Evolutionary conservation across 2,329 filamentous ascomycete species (phyloP), one percentile per base, ranked within the genome.

Genomic region (Aspergillus ruber): DNA sequence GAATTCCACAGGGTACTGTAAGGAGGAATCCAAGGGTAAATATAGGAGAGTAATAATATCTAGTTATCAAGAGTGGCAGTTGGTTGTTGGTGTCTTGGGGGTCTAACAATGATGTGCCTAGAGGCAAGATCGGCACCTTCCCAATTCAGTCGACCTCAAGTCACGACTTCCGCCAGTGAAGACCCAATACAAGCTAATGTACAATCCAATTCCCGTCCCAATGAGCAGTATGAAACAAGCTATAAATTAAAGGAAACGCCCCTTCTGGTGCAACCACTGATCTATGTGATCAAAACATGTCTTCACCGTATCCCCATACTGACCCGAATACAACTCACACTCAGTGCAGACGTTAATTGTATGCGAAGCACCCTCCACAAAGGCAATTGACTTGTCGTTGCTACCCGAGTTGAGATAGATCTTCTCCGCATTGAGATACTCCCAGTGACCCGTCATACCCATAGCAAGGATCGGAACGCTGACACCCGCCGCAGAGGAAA

Each of bases 361-460:
- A 36, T 59, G 55, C 39, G 52, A 40, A 2, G 55, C 55, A 7
- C 56, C 55, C 42, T 59, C 52, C 2, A 56, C 50, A 43, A 56
- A 59, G 2, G 41, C 50, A 33, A 57, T 56, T 5, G 49, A 46
- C 4, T 44, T 55, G 23, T 58, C 56, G 20, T 51, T 51, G 3
- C 50, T 51, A 2, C 39, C 46, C 7, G 55, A 44, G 17, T 50
- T 49, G 6, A 56, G 43, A n/a, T 55, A 47, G 1, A 50, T 47
- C 29, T 57, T 57, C 48, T 58, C 56, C 3, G 50, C 50, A 27
- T 56, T 56, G 25, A 58, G 41, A 17, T 54, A 56, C 43, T 57
- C 56, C 32, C 45, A 58, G 41, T 57, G 54, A 3, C 54, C 56
- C 0, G 56, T 58, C 41, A 47, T 54, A 6, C 52, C 49, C 52